These are phyloP conservation scores for Tremella yokohamensis DNA, from an alignment of 768 basidiomycete genomes.

Conservation along the genomic window DNA sequence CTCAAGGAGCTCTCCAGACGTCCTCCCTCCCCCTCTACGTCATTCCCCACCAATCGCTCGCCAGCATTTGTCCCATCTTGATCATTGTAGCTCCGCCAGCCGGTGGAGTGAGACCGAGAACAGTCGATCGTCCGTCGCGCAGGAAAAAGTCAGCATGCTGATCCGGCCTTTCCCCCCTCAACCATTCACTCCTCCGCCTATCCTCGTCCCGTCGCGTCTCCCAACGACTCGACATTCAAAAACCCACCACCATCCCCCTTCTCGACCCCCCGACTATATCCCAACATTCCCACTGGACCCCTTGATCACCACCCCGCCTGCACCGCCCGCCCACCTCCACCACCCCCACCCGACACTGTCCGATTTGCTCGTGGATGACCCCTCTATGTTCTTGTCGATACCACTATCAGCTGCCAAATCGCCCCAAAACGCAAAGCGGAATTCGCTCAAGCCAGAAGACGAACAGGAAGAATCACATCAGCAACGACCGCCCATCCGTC, in stretches of 20 bases:
- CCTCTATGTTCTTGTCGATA: constrained; percentile 1
- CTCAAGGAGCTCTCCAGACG: neutral
- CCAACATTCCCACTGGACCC: constrained; percentile 17
- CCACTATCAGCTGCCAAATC: constrained; percentile 7
- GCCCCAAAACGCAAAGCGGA: neutral
- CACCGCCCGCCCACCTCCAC: constrained; percentile 9
- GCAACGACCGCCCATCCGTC: constrained; percentile 42
- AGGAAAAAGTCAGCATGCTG: no score
- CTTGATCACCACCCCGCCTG: constrained; percentile 8
- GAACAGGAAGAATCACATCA: constrained; percentile 2
- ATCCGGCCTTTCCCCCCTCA: neutral
- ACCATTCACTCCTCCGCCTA: neutral
- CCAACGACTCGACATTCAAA: constrained; percentile 5
- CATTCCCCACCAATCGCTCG: neutral
- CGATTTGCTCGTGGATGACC: constrained; percentile 12
- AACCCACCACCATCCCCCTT: constrained; percentile 10
- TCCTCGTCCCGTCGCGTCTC: constrained; percentile 2
- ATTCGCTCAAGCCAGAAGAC: neutral
- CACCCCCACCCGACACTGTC: constrained; percentile 2
- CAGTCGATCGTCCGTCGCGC: no score
- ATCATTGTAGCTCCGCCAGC: neutral
- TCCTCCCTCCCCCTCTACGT: neutral
- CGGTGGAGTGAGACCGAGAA: constrained; percentile 3
- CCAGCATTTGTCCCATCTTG: constrained; percentile 1
- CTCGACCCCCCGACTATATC: constrained; percentile 15